Conservation (phyloP, 305 asterid genomes). For the Plantago coronopus region DNA sequence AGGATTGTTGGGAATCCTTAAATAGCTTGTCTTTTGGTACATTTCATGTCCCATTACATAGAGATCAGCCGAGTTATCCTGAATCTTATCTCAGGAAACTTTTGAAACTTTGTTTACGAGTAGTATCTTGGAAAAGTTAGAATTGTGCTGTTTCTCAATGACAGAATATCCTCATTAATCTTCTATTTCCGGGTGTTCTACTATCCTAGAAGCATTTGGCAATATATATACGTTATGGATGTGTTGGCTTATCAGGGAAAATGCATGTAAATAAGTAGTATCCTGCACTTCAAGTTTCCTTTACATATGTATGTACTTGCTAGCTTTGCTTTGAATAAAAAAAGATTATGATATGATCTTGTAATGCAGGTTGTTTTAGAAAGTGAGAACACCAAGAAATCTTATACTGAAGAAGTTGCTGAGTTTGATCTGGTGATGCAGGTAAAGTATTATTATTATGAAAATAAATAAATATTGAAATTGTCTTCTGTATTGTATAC, state of each 20-base stretch:
- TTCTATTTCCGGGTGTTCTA: constrained; percentile 2
- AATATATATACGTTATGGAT: constrained; percentile 3
- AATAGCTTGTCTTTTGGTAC: not conserved
- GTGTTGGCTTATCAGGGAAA: constrained; percentile 15
- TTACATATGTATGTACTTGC: not conserved
- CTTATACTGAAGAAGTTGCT: constrained; percentile 60
- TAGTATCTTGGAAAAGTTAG: no score
- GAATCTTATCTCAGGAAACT: not conserved
- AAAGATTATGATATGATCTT: constrained; percentile 7
- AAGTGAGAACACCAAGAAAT: constrained; percentile 49
- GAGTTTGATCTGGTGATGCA: constrained; percentile 96
- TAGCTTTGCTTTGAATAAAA: not conserved
- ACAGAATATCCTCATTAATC: not conserved
- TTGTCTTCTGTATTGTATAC: not conserved
- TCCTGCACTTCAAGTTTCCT: not conserved
- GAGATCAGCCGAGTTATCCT: not conserved
- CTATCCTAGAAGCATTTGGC: constrained; percentile 13
- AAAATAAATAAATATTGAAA: constrained; percentile 14
- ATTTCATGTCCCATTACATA: not conserved
- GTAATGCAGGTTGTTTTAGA: constrained; percentile 52
- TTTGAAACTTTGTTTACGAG: not conserved
- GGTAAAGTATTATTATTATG: constrained; percentile 52
- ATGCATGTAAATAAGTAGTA: constrained; percentile 12
- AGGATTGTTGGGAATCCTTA: not conserved
- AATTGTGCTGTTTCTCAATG: not conserved